Percentiles rank a stretch among this genome's conserved stretches.
Conservation (phyloP, 345 rosid species). For the Arabidopsis suecica region DNA sequence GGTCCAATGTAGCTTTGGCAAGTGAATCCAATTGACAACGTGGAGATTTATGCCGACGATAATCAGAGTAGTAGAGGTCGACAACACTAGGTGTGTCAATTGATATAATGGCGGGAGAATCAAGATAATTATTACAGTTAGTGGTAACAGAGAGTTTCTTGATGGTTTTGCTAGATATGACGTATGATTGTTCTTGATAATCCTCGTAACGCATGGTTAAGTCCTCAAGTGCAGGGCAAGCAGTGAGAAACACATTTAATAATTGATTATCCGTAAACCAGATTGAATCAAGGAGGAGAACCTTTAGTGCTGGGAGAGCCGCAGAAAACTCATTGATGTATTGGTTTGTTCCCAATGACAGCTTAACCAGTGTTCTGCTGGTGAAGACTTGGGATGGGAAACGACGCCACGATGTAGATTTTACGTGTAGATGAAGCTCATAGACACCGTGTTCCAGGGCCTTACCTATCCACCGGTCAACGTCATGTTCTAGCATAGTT, state of each 20-base stretch:
- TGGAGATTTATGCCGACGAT: neutral
- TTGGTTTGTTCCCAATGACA: neutral
- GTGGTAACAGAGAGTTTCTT: neutral
- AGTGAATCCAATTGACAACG: neutral
- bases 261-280: neutral
- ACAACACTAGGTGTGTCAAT: neutral
- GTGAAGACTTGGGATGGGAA: neutral
- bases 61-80: neutral
- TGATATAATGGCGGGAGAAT: neutral
- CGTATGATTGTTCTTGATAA: neutral
- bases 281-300: neutral
- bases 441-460: neutral
- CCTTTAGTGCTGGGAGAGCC: neutral
- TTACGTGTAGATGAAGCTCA: neutral
- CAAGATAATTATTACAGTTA: neutral
- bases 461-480: neutral
- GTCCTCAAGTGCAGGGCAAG: neutral
- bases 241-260: neutral
- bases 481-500: neutral
- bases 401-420: no score
- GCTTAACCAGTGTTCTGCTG: neutral
- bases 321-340: neutral
- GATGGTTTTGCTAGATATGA: neutral
- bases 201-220: neutral
- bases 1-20: neutral